Conservation (phyloP, 345 rosid genomes). For the Cardamine chenopodiifolia region DNA sequence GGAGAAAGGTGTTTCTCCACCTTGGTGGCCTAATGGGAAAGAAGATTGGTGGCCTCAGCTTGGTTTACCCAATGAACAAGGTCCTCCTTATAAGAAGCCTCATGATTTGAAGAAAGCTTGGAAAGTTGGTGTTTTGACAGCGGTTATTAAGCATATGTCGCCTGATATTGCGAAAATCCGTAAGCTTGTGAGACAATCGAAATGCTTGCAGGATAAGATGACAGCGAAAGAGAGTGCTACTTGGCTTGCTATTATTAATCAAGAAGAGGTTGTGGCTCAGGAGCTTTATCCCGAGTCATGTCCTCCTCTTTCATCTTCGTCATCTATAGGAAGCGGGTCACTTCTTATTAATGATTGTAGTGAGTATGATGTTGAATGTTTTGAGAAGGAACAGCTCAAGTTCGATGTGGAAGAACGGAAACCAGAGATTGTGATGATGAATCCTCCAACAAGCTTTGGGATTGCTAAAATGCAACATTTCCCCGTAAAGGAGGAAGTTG, state of each 20-base stretch:
- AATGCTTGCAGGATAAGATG: slow-evolving; percentile 90
- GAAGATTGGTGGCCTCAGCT: slow-evolving; percentile 86
- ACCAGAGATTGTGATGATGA: slow-evolving; percentile 46
- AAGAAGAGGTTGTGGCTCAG: slow-evolving; percentile 68
- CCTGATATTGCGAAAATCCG: slow-evolving; percentile 76
- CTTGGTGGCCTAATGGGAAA: slow-evolving; percentile 84
- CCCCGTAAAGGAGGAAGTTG: slow-evolving; percentile 62
- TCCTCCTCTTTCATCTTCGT: slow-evolving; percentile 42
- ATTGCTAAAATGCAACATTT: slow-evolving; percentile 41
- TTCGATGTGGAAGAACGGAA: slow-evolving; percentile 53
- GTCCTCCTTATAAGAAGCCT: slow-evolving; percentile 85
- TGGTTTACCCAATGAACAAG: slow-evolving; percentile 64
- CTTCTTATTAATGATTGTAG: slow-evolving; percentile 54
- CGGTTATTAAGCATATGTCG: slow-evolving; percentile 80
- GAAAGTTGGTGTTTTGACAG: slow-evolving; percentile 79
- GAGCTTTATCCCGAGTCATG: slow-evolving; percentile 67
- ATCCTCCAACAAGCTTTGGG: slow-evolving; percentile 43
- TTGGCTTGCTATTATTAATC: slow-evolving; percentile 72
- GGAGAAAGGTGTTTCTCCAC: slow-evolving; percentile 82
- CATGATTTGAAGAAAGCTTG: slow-evolving; percentile 88
- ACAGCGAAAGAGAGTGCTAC: slow-evolving; percentile 89
- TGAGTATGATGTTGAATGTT: slow-evolving; percentile 75
- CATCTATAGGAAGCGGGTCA: slow-evolving; percentile 56
- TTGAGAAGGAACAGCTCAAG: slow-evolving; percentile 44
- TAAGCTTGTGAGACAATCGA: slow-evolving; percentile 83